Conservation (phyloP, 805 yeast genomes). For the Ogataea trehaloabstinens region DNA sequence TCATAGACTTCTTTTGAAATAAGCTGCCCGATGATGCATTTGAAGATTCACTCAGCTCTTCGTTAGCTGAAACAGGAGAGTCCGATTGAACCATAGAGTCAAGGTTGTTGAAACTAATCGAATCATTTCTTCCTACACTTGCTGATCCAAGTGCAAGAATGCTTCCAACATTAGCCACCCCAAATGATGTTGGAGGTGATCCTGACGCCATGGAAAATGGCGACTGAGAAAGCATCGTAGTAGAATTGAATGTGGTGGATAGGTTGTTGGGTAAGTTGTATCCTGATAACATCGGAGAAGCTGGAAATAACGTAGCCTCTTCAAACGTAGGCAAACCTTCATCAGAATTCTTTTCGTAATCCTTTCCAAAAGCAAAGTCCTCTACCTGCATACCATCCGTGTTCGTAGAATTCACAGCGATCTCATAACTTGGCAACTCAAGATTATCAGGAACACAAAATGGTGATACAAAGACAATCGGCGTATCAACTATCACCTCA, state of each 20-base stretch:
- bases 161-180: constrained; percentile 1
- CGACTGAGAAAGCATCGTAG: constrained; percentile 34
- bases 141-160: constrained; percentile 3
- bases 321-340: constrained; percentile 57
- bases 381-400: constrained; percentile 13
- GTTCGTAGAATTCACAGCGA: constrained; percentile 24
- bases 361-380: constrained; percentile 11
- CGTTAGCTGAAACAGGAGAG: constrained; percentile 1
- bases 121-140: constrained; percentile 10
- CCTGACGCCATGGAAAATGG: constrained; percentile 34
- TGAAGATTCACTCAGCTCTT: background rate
- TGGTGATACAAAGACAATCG: constrained; percentile 54
- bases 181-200: constrained; percentile 22
- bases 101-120: constrained; percentile 20
- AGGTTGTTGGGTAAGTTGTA: constrained; percentile 31
- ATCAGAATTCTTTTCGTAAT: constrained; percentile 14
- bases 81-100: constrained; percentile 22
- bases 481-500: constrained; percentile 80
- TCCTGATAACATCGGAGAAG: constrained; percentile 42
- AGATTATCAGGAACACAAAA: constrained; percentile 31
- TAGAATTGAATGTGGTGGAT: constrained; percentile 33
- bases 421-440: constrained; percentile 40
- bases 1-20: constrained; percentile 15
- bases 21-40: constrained; percentile 1
- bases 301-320: constrained; percentile 52